Percentiles rank a stretch among this genome's conserved stretches.
phyloP scores from a whole-genome alignment of 2,329 filamentous ascomycete species.

The Fusarium lyarnte region DNA sequence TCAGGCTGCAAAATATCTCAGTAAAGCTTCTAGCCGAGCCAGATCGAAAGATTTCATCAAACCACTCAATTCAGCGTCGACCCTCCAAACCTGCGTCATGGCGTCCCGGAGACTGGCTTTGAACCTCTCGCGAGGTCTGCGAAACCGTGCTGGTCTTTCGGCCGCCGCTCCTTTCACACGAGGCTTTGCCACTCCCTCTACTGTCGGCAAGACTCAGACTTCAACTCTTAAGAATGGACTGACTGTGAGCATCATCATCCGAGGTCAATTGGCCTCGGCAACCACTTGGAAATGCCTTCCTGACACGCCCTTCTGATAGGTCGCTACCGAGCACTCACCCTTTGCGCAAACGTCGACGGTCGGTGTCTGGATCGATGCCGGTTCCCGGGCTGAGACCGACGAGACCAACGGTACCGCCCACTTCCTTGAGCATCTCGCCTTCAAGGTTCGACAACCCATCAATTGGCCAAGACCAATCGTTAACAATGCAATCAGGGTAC shows the following conservation, averaged over 20 bases:
- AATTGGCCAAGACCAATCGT: slow-evolving; percentile 31
- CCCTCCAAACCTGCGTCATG: slow-evolving; percentile 72
- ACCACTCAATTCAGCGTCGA: slow-evolving; percentile 63
- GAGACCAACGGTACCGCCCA: slow-evolving; percentile 99
- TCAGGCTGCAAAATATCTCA: slow-evolving; percentile 57
- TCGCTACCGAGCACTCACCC: slow-evolving; percentile 97
- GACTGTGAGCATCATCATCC: slow-evolving; percentile 71
- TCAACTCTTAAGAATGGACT: slow-evolving; percentile 97
- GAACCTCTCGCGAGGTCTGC: slow-evolving; percentile 90
- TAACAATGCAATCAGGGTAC: slow-evolving; percentile 73
- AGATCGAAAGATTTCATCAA: slow-evolving; percentile 62
- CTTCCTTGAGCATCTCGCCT: slow-evolving; percentile 99
- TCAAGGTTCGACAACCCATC: slow-evolving; percentile 77
- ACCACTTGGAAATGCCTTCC: slow-evolving; percentile 26
- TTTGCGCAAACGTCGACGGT: slow-evolving; percentile 98
- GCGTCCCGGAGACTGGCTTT: slow-evolving; percentile 97
- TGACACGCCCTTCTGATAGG: slow-evolving; percentile 62
- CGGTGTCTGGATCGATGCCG: slow-evolving; percentile 99
- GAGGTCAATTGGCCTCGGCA: slow-evolving; percentile 52
- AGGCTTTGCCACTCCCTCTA: slow-evolving; percentile 88
- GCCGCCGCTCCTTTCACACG: slow-evolving; percentile 80
- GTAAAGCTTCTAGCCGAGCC: slow-evolving; percentile 58
- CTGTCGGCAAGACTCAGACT: slow-evolving; percentile 86
- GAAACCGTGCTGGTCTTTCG: slow-evolving; percentile 85
- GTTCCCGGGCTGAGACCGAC: slow-evolving; percentile 96